Base-by-base conservation (phyloP, 176 grass and related monocot species). In the Oryza glaberrima region DNA sequence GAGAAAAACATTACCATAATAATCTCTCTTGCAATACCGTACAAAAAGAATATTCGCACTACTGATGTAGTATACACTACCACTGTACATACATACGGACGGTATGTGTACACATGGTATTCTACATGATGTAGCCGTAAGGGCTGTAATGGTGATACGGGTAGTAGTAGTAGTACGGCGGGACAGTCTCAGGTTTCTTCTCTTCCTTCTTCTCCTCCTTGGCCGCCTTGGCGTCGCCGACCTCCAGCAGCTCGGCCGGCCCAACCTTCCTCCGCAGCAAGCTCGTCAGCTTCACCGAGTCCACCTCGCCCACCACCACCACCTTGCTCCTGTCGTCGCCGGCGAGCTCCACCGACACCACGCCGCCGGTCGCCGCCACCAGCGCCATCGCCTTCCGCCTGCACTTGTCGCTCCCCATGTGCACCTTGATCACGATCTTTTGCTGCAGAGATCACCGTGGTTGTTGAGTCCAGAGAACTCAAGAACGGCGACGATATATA, bases 401-500 rank as follows among this genome's bases (percentile, higher is more conserved):
- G 69, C 92, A 90, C 81, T 64, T 92, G 11, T 84, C 71, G 83
- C 46, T 66, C 16, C 9, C 0, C 87, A 94, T 94, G 14, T 40
- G 8, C 67, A 94, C 85, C 88, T 73, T 90, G 70, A 97, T 90
- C 36, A 90, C 87, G 26, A 97, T 90, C 81, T 90, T 88, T 5
- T 87, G 77, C 94, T 75, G 72, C 72, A 75, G 0, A 1, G 40
- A 41, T 36, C 35, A 3, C 36, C 36, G 1, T 38, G 36, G 36
- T 38, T 38, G 4, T 38, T 38, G 5, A 38, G 36, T 38, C 35
- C 36, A 38, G 5, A 38, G 36, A 38, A 38, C 5, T 38, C 36
- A 38, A 6, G 0, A 38, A 38, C 36, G 36, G 36, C 0, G 36
- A 5, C 0, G 36, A 5, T 36, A 28, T 28, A 28, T 28, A 28